Conservation (phyloP, 352 stramenopile genomes). For the Pythium rhizo-oryzae region DNA sequence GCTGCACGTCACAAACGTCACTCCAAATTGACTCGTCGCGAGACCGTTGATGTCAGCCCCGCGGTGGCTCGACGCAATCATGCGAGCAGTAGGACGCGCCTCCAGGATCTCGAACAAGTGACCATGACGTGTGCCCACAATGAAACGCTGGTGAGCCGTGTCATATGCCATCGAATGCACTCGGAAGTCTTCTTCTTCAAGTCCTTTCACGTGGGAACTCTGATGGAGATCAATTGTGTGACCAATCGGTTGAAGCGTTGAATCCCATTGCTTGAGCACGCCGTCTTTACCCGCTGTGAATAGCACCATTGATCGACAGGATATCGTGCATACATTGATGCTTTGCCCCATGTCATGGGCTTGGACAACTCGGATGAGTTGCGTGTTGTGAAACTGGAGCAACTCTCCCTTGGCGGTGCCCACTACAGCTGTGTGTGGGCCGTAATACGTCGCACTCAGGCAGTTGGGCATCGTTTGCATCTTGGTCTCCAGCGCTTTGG, state of each 20-base stretch:
- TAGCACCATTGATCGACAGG: constrained; percentile 74
- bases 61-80: constrained; percentile 59
- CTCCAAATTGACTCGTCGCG: constrained; percentile 34
- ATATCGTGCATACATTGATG: constrained; percentile 57
- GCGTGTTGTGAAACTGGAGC: constrained; percentile 68
- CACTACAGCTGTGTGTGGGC: constrained; percentile 54
- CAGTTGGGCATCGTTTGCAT: constrained; percentile 53
- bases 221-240: constrained; percentile 63
- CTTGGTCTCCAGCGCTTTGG: constrained; percentile 40
- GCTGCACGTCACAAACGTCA: constrained; percentile 57
- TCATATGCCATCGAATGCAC: constrained; percentile 77
- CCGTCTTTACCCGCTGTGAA: constrained; percentile 80
- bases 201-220: constrained; percentile 22
- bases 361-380: constrained; percentile 56
- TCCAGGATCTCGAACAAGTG: constrained; percentile 24
- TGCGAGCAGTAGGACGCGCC: constrained; percentile 14
- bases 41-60: constrained; percentile 29
- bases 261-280: constrained; percentile 82
- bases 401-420: constrained; percentile 66
- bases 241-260: constrained; percentile 70
- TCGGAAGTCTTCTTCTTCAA: constrained; percentile 63
- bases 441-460: constrained; percentile 60
- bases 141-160: constrained; percentile 41
- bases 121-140: constrained; percentile 50
- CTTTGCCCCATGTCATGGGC: constrained; percentile 57